phyloP scores from a whole-genome alignment of 2,329 filamentous ascomycete genomes.

The Pezicula neosporulosa region DNA sequence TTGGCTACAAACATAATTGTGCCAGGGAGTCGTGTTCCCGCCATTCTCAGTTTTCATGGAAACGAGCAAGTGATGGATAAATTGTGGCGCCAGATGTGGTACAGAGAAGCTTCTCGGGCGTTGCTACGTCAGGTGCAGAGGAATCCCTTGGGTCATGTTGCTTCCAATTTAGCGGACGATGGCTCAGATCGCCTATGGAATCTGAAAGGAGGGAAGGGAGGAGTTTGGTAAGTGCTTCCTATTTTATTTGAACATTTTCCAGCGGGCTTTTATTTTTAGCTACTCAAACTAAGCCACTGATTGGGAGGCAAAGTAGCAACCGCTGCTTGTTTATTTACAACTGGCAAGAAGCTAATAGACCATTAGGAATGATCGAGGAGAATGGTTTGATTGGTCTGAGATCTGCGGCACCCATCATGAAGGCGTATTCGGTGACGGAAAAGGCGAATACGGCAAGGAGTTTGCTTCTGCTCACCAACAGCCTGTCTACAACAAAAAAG shows the following conservation, averaged over 20 bases:
- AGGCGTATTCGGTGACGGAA: conserved; percentile 43
- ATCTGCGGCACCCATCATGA: conserved; percentile 40
- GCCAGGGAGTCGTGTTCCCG: conserved; percentile 5
- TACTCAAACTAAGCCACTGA: too few species aligned
- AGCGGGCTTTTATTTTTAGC: too few species aligned
- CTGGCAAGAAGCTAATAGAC: too few species aligned
- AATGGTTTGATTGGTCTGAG: conserved; percentile 46
- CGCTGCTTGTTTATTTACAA: too few species aligned
- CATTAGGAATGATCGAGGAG: conserved; percentile 4
- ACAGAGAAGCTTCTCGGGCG: conserved; percentile 40
- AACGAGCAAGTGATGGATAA: conserved; percentile 9
- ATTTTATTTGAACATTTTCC: too few species aligned
- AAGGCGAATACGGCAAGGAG: conserved; percentile 37
- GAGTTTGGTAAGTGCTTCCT: conserved; percentile 43
- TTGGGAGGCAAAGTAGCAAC: too few species aligned
- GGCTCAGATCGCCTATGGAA: conserved; percentile 47
- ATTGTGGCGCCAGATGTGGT: conserved; percentile 47
- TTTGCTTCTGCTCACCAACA: background rate
- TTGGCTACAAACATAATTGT: conserved; percentile 9
- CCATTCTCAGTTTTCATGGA: conserved; percentile 2
- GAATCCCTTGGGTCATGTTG: conserved; percentile 35
- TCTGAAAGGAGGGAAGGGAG: conserved; percentile 46
- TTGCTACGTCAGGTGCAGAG: conserved; percentile 46
- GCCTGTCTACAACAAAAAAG: background rate
- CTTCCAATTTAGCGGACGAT: conserved; percentile 38